Evolutionary conservation across 2,329 filamentous ascomycete genomes (phyloP).

Genomic region (Ceratocystis alfenasii): DNA sequence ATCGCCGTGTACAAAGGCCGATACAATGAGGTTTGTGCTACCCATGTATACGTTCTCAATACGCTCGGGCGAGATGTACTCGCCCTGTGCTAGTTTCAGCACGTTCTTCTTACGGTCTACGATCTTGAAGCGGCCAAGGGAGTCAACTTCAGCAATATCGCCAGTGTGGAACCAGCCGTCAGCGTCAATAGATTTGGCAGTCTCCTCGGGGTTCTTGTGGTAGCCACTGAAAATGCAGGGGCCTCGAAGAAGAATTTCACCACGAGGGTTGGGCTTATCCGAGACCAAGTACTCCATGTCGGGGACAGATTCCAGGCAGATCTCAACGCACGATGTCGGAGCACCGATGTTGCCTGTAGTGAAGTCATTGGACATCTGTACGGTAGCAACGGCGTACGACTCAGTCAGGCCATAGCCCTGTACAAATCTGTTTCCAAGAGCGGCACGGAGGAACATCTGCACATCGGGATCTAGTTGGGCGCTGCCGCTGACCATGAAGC

Average conservation of each 20-base stretch:
- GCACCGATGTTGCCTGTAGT: constrained; percentile 70
- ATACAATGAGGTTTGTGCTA: constrained; percentile 62
- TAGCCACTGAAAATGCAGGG: constrained; percentile 75
- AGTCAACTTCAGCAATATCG: constrained; percentile 79
- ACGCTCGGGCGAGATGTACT: constrained; percentile 94
- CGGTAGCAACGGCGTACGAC: constrained; percentile 65
- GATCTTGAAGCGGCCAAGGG: constrained; percentile 76
- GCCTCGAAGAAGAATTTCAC: constrained; percentile 76
- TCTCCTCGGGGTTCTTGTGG: constrained; percentile 82
- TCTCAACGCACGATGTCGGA: constrained; percentile 54
- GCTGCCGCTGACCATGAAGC: constrained; percentile 72
- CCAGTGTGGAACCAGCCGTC: constrained; percentile 98
- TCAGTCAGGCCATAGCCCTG: constrained; percentile 95
- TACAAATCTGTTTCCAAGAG: constrained; percentile 63
- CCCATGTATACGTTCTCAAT: constrained; percentile 91
- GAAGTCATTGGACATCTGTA: constrained; percentile 61
- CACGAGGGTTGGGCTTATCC: constrained; percentile 80
- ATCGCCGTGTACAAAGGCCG: constrained; percentile 86
- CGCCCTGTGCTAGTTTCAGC: constrained; percentile 93
- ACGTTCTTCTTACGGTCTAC: constrained; percentile 98
- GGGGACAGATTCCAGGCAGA: constrained; percentile 74
- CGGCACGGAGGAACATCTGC: constrained; percentile 77
- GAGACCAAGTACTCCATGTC: constrained; percentile 86
- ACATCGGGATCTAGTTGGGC: constrained; percentile 82
- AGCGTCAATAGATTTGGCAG: constrained; percentile 63